phyloP scores from a whole-genome alignment of 148 eudicot genomes.

The Euryodendron excelsum region DNA sequence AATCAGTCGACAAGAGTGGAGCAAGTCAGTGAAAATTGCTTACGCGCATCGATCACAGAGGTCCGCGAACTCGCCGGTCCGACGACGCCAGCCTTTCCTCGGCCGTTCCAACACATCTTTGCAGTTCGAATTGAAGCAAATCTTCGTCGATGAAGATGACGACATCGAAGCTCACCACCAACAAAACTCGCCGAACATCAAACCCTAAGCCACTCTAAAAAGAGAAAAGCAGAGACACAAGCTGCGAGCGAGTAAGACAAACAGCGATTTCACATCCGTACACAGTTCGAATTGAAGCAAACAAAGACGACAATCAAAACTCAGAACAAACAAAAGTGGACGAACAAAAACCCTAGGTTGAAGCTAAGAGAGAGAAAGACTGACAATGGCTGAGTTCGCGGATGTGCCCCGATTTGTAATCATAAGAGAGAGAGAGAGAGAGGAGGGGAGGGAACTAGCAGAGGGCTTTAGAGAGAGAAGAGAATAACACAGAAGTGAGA shows the following conservation, averaged over 20 bases:
- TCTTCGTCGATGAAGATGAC: conserved; percentile 26
- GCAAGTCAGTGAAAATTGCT: not conserved
- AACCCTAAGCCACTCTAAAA: not conserved
- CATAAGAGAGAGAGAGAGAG: not conserved
- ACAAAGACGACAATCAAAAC: not conserved
- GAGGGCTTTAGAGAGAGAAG: conserved; percentile 4
- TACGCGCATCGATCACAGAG: conserved; percentile 77
- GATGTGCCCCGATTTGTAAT: not conserved
- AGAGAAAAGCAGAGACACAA: not conserved
- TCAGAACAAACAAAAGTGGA: not conserved
- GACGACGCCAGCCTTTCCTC: conserved; percentile 69
- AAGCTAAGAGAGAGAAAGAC: not conserved
- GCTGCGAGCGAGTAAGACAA: not conserved
- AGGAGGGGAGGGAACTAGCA: not conserved
- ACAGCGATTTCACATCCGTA: not conserved
- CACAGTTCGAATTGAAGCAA: not conserved
- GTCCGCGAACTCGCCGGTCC: conserved; percentile 52
- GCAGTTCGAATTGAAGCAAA: conserved; percentile 58
- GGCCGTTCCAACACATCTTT: conserved; percentile 27
- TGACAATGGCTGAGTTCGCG: not conserved
- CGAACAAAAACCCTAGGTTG: conserved; percentile 7
- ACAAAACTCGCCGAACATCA: not conserved
- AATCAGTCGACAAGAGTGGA: not conserved
- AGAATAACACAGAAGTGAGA: not conserved
- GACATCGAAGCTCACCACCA: conserved; percentile 11